Base-by-base conservation (phyloP, 371 early-diverging fungal genomes). In the Batrachochytrium dendrobatidis region DNA sequence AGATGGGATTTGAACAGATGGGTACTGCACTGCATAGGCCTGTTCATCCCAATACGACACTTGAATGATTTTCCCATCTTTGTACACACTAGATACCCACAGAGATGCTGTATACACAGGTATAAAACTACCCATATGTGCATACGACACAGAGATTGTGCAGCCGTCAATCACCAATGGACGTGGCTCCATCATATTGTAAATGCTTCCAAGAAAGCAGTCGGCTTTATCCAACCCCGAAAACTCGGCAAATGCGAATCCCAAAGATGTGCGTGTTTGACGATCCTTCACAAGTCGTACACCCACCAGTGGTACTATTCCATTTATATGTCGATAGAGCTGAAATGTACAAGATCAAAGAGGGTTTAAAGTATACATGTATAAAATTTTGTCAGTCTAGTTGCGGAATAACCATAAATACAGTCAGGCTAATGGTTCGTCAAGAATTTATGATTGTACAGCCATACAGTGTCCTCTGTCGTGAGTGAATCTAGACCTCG, bases 161-260 rank as follows among this genome's bases (percentile, higher is more conserved):
- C 69, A 62, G 18, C 61, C 65, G 66, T 81, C 81, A n/a, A 83
- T 61, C 10, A 45, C 52, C 29, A 82, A 63, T 12, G 45, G 44
- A 66, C 26, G 30, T n/a, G 60, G 56, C 4, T 22, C 7, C 8
- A 8, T 39, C 15, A 34, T 34, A 43, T 39, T 26, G 56, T 28
- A 20, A 22, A 18, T 44, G n/a, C n/a, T 8, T 50, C 17, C 34
- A 63, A 45, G 44, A 55, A 55, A 26, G 26, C 28, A 22, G 34
- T 34, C 12, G 26, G 5, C 34, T 46, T 24, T 28, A 5, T 46
- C 48, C 5, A 46, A 6, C 4, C 4, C 5, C 5, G 4, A 29
- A 59, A 76, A 81, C 59, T 80, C 81, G 17, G 77, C 59, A 70
- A 83, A 83, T 1, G 77, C 82, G 62, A 80, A 83, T 28, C 78